These are phyloP conservation scores for Metschnikowia corniflorae DNA, from an alignment of 805 yeast species.

Conservation along the genomic window DNA sequence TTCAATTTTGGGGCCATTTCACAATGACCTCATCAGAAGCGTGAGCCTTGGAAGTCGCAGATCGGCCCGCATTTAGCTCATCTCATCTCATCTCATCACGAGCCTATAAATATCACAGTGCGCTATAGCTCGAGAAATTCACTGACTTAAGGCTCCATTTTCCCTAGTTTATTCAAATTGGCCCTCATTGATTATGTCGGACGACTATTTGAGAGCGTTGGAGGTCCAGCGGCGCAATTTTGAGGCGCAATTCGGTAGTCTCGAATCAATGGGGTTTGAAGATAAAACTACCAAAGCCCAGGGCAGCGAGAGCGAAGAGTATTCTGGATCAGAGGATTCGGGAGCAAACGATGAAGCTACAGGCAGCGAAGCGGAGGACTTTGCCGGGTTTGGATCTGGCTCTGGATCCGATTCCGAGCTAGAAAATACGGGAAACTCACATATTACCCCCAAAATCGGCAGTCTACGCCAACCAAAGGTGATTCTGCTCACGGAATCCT, in stretches of 20 bases:
- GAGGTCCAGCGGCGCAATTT: conserved; percentile 57
- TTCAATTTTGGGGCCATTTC: no score
- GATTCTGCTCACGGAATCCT: conserved; percentile 43
- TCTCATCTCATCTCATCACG: conserved; percentile 1
- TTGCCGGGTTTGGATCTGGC: conserved; percentile 16
- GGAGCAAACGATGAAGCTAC: conserved; percentile 3
- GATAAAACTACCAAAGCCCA: conserved; percentile 25
- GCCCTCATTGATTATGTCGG: conserved; percentile 13
- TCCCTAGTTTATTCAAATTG: not conserved
- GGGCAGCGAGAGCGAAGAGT: conserved; percentile 4
- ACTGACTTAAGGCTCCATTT: not conserved
- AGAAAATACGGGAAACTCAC: conserved; percentile 3
- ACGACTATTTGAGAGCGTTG: conserved; percentile 34
- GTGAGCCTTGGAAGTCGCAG: no score
- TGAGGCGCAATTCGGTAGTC: conserved; percentile 61
- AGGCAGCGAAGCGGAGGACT: conserved; percentile 10
- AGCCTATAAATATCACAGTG: no score
- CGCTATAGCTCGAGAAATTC: no score
- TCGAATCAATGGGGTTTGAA: conserved; percentile 52
- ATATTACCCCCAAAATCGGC: conserved; percentile 1
- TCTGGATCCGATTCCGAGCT: not conserved
- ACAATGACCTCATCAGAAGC: no score
- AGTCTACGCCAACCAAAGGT: conserved; percentile 36
- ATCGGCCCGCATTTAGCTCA: conserved; percentile 5
- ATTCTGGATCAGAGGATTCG: conserved; percentile 9